phyloP scores from a whole-genome alignment of 23 red algal species.

The Gracilaria gracilis region DNA sequence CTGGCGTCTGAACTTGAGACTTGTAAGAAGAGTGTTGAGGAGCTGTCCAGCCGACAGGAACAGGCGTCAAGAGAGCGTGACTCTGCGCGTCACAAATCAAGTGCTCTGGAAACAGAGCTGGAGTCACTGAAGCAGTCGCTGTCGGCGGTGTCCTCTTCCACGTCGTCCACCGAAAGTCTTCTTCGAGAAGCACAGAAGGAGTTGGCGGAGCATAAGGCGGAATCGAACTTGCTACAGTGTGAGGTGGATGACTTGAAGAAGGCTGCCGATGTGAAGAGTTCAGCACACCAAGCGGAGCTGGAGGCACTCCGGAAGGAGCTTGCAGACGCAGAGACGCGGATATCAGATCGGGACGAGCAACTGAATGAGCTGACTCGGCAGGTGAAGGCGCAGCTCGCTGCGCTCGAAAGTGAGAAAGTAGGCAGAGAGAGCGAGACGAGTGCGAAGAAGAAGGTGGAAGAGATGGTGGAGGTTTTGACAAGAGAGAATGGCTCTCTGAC shows the following conservation, averaged over 20 bases:
- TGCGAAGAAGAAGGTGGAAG: constrained; percentile 2
- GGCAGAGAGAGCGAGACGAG: constrained; percentile 1
- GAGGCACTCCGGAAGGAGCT: constrained; percentile 7
- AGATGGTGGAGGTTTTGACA: constrained; percentile 39
- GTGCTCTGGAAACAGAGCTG: constrained; percentile 34
- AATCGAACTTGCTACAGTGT: not conserved
- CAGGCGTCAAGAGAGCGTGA: constrained; percentile 26
- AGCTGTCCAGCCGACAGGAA: not conserved
- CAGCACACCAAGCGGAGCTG: constrained; percentile 15
- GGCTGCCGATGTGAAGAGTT: not conserved
- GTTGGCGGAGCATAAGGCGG: constrained; percentile 14
- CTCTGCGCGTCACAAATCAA: constrained; percentile 18
- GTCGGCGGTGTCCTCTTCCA: constrained; percentile 21
- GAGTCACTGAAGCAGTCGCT: constrained; percentile 37
- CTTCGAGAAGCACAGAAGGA: constrained; percentile 39
- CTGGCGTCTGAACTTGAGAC: constrained; percentile 18
- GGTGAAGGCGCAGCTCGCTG: not conserved
- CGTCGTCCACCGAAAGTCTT: constrained; percentile 28
- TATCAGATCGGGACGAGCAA: constrained; percentile 1
- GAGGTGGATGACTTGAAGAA: constrained; percentile 39
- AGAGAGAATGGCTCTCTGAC: constrained; percentile 17
- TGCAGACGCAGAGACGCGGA: not conserved
- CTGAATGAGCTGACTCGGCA: constrained; percentile 7
- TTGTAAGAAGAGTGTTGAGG: not conserved
- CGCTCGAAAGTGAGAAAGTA: constrained; percentile 33